Conservation (phyloP, 768 basidiomycete species). For the Paxillus rubicundulus region DNA sequence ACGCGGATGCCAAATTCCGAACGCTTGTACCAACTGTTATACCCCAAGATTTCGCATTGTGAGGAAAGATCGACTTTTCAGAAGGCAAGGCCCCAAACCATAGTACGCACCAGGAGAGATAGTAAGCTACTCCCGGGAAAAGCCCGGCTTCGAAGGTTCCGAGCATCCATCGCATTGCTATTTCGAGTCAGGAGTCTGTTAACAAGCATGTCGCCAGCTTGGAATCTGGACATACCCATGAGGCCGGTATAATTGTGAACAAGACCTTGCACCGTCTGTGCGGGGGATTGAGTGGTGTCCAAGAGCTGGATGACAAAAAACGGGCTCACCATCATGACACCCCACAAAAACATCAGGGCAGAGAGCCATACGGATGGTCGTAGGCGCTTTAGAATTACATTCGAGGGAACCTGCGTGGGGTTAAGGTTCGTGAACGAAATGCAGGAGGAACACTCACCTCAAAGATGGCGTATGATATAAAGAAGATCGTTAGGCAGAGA, state of each 20-base stretch:
- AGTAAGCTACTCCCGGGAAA: slow-evolving; percentile 55
- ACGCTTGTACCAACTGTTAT: slow-evolving; percentile 57
- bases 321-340: slow-evolving; percentile 61
- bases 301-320: neutral
- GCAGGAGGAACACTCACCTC: slow-evolving; percentile 41
- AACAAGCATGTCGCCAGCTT: neutral
- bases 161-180: slow-evolving; percentile 70
- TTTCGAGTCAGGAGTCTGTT: neutral
- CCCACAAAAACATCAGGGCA: slow-evolving; percentile 70
- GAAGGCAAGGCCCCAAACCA: slow-evolving; percentile 2
- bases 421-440: neutral
- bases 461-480: slow-evolving; percentile 66
- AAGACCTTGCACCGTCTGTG: slow-evolving; percentile 69
- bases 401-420: slow-evolving; percentile 55
- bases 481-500: slow-evolving; percentile 58
- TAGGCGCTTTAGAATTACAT: slow-evolving; percentile 68
- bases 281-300: slow-evolving; percentile 6
- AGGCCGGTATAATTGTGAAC: slow-evolving; percentile 68
- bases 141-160: slow-evolving; percentile 63
- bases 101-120: slow-evolving; percentile 62
- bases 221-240: slow-evolving; percentile 44
- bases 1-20: slow-evolving; percentile 69
- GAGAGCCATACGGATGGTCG: slow-evolving; percentile 79
- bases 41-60: slow-evolving; percentile 23
- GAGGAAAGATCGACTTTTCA: slow-evolving; percentile 27